Evolutionary conservation across 352 stramenopile genomes (phyloP), one percentile per base, ranked within the genome.

Genomic region (Globisporangium nodosum): DNA sequence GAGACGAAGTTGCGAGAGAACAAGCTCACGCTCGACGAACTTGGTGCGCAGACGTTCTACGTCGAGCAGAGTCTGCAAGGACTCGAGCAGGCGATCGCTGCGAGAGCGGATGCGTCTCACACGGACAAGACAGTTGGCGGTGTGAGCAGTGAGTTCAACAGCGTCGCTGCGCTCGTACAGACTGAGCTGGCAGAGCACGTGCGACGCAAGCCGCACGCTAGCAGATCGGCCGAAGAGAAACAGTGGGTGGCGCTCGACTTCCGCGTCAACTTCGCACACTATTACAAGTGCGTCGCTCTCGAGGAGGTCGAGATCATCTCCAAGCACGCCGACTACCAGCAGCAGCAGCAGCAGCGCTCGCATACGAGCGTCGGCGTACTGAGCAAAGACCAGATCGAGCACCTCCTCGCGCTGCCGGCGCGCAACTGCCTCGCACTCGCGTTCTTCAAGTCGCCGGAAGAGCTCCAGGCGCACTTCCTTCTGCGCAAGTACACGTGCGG

Each of bases 401-500:
- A 76, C 0, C 49, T 94, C 16, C 43, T 87, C 20, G 54, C 64
- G 21, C 69, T 94, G 3, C 84, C 84, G 37, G 69, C 71, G 8
- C 80, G 80, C 20, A 86, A 77, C 15, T 84, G 69, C 13, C 76
- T 94, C 35, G 84, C 84, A 1, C 70, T 92, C 16, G 78, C 81
- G 11, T 94, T 94, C 55, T 58, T 92, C 40, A 91, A 87, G 56
- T 68, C 69, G 0, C 45, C 48, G 6, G 71, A 77, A 13, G 81
- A 92, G 59, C 68, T 92, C 21, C 61, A 79, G 16, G 78, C 73
- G 0, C 78, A 91, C 49, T 61, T 53, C 11, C 56, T 94, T 21
- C 52, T 94, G 1, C 72, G 81, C 13, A 89, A 88, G 60, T 94
- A 83, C 51, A 79, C 80, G 8, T 86, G 81, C 57, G 76, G 74